These are phyloP conservation scores for Mycena leptocephala DNA, from an alignment of 768 basidiomycete species.

Conservation along the genomic window DNA sequence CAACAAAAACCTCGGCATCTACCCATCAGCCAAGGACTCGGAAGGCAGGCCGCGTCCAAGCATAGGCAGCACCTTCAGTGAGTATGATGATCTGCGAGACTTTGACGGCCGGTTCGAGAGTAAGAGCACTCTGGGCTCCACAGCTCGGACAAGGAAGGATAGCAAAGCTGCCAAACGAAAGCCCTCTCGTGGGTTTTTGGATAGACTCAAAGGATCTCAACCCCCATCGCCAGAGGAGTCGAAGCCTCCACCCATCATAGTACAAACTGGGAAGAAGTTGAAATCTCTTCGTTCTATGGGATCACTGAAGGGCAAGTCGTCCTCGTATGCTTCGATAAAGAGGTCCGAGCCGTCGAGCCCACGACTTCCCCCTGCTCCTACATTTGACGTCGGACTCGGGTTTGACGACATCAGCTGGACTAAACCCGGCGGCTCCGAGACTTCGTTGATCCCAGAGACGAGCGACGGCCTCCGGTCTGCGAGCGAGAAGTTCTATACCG, in stretches of 20 bases:
- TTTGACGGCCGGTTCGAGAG: slow-evolving; percentile 92
- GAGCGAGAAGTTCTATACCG: slow-evolving; percentile 53
- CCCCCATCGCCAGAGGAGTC: slow-evolving; percentile 60
- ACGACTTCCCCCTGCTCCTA: slow-evolving; percentile 67
- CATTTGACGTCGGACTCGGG: slow-evolving; percentile 72
- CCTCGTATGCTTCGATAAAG: slow-evolving; percentile 46
- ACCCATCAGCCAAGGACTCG: slow-evolving; percentile 44
- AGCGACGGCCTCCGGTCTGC: slow-evolving; percentile 46
- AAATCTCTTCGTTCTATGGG: slow-evolving; percentile 89
- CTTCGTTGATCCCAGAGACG: slow-evolving; percentile 41
- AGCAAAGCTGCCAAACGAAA: slow-evolving; percentile 66
- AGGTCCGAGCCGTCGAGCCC: slow-evolving; percentile 65
- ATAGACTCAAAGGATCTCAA: slow-evolving; percentile 70
- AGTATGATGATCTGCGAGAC: slow-evolving; percentile 90
- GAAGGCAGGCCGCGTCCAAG: slow-evolving; percentile 76
- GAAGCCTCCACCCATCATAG: slow-evolving; percentile 48
- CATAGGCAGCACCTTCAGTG: slow-evolving; percentile 81
- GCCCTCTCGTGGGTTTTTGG: slow-evolving; percentile 78
- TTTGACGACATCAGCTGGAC: slow-evolving; percentile 72
- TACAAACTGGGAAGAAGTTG: slow-evolving; percentile 66
- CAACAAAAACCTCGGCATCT: slow-evolving; percentile 44
- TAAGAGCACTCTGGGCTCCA: slow-evolving; percentile 76
- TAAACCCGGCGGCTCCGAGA: slow-evolving; percentile 45
- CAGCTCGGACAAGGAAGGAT: slow-evolving; percentile 50
- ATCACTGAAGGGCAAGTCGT: slow-evolving; percentile 76